A percentile compares a stretch with the other conserved stretches of the same genome.
Conservation (phyloP, 2,329 filamentous ascomycete genomes). For the Cladosporium sp. region DNA sequence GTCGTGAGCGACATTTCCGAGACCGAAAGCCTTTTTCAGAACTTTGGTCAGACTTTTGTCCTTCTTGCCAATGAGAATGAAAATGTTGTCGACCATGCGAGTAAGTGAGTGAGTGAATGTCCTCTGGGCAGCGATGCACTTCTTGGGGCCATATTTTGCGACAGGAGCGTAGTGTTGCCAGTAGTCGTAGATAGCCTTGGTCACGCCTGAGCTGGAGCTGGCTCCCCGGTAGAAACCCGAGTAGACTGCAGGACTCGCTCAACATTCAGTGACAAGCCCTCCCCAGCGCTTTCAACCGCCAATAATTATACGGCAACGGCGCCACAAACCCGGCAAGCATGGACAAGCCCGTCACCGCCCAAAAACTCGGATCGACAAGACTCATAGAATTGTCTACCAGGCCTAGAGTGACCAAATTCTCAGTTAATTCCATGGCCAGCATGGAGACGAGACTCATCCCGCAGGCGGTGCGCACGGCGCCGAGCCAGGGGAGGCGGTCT, state of each 20-base stretch:
- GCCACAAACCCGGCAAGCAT: constrained; percentile 10
- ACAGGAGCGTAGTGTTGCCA: constrained; percentile 64
- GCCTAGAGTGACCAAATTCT: constrained; percentile 3
- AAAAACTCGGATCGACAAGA: background rate
- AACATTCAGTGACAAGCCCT: constrained; percentile 11
- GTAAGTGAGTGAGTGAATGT: constrained; percentile 60
- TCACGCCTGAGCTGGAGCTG: constrained; percentile 79
- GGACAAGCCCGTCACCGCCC: constrained; percentile 1
- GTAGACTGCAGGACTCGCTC: too few relatives aligned
- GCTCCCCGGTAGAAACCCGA: too few relatives aligned
- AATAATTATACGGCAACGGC: constrained; percentile 16
- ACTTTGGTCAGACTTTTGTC: constrained; percentile 41
- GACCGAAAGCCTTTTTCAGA: constrained; percentile 57
- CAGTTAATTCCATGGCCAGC: constrained; percentile 15
- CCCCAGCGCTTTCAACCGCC: constrained; percentile 9
- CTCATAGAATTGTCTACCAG: background rate
- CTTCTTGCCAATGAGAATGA: constrained; percentile 55
- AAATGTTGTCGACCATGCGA: constrained; percentile 60
- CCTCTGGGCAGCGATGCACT: constrained; percentile 66
- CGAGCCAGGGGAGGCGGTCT: background rate
- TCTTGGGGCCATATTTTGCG: constrained; percentile 55
- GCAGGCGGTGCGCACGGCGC: background rate
- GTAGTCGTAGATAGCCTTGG: constrained; percentile 72
- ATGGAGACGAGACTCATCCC: constrained; percentile 14
- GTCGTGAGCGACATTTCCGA: constrained; percentile 48